Conservation (phyloP, 2,329 filamentous ascomycete genomes). For the Didymella pomorum region DNA sequence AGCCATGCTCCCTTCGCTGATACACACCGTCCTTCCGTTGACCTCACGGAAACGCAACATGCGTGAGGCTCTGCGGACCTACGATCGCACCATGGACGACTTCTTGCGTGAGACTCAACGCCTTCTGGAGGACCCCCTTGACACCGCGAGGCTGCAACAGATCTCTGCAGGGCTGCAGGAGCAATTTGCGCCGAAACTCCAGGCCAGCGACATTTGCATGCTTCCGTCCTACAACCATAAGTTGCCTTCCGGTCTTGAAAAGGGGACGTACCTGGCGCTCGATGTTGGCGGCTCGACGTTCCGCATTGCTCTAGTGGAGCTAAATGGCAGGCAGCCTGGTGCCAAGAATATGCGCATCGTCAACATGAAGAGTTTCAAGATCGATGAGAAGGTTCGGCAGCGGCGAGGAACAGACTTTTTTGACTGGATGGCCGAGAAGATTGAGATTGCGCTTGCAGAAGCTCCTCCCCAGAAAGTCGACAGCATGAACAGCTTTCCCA, state of each 20-base stretch:
- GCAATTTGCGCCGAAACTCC: conserved; percentile 64
- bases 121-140: conserved; percentile 55
- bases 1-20: conserved; percentile 52
- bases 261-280: conserved; percentile 67
- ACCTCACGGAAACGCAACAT: conserved; percentile 43
- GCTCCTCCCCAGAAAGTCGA: conserved; percentile 50
- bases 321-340: conserved; percentile 58
- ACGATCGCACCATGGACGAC: conserved; percentile 58
- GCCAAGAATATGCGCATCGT: conserved; percentile 62
- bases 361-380: conserved; percentile 62
- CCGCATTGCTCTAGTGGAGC: conserved; percentile 66
- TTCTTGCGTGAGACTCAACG: conserved; percentile 55
- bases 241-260: conserved; percentile 66
- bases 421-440: conserved; percentile 71
- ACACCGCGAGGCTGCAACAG: conserved; percentile 51
- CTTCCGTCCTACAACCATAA: conserved; percentile 70
- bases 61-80: conserved; percentile 51
- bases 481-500: conserved; percentile 56
- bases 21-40: conserved; percentile 49
- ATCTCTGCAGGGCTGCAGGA: conserved; percentile 57
- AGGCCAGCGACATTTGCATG: conserved; percentile 68
- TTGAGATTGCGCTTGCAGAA: conserved; percentile 61
- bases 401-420: conserved; percentile 67
- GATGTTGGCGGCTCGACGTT: conserved; percentile 74
- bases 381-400: conserved; percentile 64